Evolutionary conservation across 148 eudicot genomes (phyloP), one percentile per base, ranked within the genome.

Genomic region (Rhododendron simsii): DNA sequence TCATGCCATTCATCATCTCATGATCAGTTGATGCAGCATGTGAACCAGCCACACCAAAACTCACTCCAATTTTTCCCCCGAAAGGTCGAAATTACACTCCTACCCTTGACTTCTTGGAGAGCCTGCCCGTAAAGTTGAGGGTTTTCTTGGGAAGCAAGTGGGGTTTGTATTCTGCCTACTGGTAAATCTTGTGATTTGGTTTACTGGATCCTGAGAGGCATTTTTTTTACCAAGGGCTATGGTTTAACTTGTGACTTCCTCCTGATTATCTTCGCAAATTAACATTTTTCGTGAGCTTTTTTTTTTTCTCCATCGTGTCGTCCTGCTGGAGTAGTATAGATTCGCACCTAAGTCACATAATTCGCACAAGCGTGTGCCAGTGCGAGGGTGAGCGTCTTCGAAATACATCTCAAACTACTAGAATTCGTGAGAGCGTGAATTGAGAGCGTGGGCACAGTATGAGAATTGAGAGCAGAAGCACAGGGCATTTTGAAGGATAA

Each of bases 361-460:
- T 7, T 20, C 9, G 0, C 10, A 21, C 0, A 7, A 10, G 2
- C 1, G 4, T 18, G 63, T 5, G 63, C 0, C 0, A 5, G 23
- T 0, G 23, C 5, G 50, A 47, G 44, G 7, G 44, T 47, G 5
- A 59, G 65, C 10, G 9, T 59, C n/a, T 59, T 20, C 8, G 1
- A 20, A 59, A 5, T 5, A 5, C 7, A 57, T 57, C 63, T 57
- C 21, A 55, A 15, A 55, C 61, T 16, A 4, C 23, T 18, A 18
- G 7, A 57, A 57, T 57, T 16, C 10, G 7, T 18, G 23, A 0
- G 7, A 18, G 61, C 2, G 61, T 18, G 8, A 2, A 59, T 21
- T 59, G 65, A 21, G 9, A 20, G 61, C 20, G 21, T 1, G 1
- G 0, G 0, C 21, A 16, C 21, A 55, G 7, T 4, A 55, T 4